Percentiles rank a stretch among this genome's conserved stretches.
phyloP scores from a whole-genome alignment of 2,329 filamentous ascomycete genomes.

The Trichoderma guizhouense region DNA sequence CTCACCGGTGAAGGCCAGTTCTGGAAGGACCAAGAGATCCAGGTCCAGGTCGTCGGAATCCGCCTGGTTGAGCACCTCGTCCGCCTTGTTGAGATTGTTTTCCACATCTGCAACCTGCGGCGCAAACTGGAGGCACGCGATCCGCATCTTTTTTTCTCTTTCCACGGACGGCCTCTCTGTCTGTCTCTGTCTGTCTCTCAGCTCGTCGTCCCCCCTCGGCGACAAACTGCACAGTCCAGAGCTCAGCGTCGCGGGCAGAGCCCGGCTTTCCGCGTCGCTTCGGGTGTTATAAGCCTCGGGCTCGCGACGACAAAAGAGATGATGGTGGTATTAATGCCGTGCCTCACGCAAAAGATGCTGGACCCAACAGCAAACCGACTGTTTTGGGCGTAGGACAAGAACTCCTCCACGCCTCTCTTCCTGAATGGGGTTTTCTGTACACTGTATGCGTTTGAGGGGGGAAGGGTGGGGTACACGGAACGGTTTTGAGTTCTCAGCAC shows the following conservation, averaged over 20 bases:
- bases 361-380: slow-evolving; percentile 1
- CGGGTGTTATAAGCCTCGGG: background rate
- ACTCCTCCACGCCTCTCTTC: background rate
- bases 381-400: slow-evolving; percentile 5
- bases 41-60: slow-evolving; percentile 58
- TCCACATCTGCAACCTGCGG: slow-evolving; percentile 67
- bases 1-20: slow-evolving; percentile 71
- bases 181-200: background rate
- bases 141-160: slow-evolving; percentile 52
- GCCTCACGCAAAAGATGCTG: background rate
- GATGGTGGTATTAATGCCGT: background rate
- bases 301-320: background rate
- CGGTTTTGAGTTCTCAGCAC: background rate
- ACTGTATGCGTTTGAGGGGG: background rate
- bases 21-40: slow-evolving; percentile 71
- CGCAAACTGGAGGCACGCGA: slow-evolving; percentile 69
- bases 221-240: background rate
- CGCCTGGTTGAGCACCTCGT: slow-evolving; percentile 56
- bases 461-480: slow-evolving; percentile 11
- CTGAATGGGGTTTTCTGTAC: slow-evolving; percentile 6
- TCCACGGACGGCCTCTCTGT: background rate
- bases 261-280: background rate
- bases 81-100: slow-evolving; percentile 67
- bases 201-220: background rate
- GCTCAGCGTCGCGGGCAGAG: background rate